Conservation (phyloP, 1,284 basidiomycete genomes). For the Afroboletus lepidellus region DNA sequence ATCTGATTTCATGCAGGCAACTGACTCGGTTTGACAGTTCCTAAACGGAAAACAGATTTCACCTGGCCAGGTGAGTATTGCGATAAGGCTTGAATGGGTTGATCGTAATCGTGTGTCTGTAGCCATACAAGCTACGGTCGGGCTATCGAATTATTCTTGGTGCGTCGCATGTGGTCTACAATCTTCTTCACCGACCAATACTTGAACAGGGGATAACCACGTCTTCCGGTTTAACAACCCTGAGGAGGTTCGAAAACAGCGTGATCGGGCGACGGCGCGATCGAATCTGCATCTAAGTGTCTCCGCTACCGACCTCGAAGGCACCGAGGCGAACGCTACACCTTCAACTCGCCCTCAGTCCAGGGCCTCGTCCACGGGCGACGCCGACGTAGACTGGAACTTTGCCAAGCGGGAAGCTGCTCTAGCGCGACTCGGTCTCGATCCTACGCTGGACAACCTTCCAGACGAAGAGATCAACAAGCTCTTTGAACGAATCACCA, state of each 20-base stretch:
- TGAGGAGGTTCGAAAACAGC: slow-evolving; percentile 88
- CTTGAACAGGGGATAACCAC: slow-evolving; percentile 81
- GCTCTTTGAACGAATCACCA: slow-evolving; percentile 88
- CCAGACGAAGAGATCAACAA: slow-evolving; percentile 93
- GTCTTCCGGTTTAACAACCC: slow-evolving; percentile 98
- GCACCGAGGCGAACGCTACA: slow-evolving; percentile 41
- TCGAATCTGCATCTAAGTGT: slow-evolving; percentile 66
- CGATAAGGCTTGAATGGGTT: slow-evolving; percentile 14
- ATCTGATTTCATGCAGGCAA: not conserved
- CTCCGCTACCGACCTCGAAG: slow-evolving; percentile 63
- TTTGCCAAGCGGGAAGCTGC: slow-evolving; percentile 92
- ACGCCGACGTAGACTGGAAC: slow-evolving; percentile 87
- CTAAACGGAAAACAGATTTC: slow-evolving; percentile 89
- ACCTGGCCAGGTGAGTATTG: slow-evolving; percentile 60
- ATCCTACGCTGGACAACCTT: slow-evolving; percentile 85
- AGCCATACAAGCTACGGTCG: slow-evolving; percentile 82
- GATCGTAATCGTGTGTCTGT: slow-evolving; percentile 27
- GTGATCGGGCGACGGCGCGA: slow-evolving; percentile 72
- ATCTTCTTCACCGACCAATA: slow-evolving; percentile 1
- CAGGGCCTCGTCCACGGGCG: slow-evolving; percentile 63
- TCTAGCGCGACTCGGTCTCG: slow-evolving; percentile 76
- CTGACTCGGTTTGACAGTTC: slow-evolving; percentile 50
- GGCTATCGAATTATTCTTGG: slow-evolving; percentile 95
- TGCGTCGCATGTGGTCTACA: slow-evolving; percentile 35
- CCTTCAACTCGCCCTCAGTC: slow-evolving; percentile 68